These are phyloP conservation scores for Hanseniaspora valbyensis DNA, from an alignment of 805 yeast species.

Conservation along the genomic window DNA sequence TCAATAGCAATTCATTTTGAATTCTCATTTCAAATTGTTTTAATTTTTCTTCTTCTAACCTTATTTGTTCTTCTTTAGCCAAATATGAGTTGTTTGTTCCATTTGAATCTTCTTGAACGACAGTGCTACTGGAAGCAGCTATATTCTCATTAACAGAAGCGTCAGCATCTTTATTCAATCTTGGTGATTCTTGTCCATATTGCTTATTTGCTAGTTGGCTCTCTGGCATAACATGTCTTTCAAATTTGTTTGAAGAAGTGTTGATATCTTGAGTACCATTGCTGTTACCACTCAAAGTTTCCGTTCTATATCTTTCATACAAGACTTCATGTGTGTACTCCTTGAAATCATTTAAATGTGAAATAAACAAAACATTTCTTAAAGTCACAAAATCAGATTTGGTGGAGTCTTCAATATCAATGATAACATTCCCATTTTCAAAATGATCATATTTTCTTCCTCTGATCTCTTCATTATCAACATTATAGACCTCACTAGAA, in stretches of 20 bases:
- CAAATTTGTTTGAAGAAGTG: constrained; percentile 14
- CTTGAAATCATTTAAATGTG: constrained; percentile 79
- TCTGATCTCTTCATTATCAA: constrained; percentile 32
- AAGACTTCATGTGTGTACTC: constrained; percentile 78
- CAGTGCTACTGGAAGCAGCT: not conserved
- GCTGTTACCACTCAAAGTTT: constrained; percentile 55
- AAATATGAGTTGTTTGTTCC: constrained; percentile 35
- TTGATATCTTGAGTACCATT: not conserved
- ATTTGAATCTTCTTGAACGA: constrained; percentile 15
- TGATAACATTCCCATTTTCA: constrained; percentile 21
- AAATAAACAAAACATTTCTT: constrained; percentile 66
- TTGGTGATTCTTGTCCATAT: constrained; percentile 12
- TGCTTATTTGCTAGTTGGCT: too few relatives aligned
- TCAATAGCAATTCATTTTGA: constrained; percentile 70
- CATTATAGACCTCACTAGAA: constrained; percentile 49
- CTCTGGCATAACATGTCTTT: not conserved
- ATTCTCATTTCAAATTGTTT: constrained; percentile 79
- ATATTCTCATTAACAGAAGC: not conserved
- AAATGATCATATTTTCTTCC: constrained; percentile 53
- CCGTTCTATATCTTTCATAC: constrained; percentile 84
- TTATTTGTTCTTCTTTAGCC: constrained; percentile 79
- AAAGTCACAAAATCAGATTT: constrained; percentile 70
- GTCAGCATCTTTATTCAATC: constrained; percentile 9
- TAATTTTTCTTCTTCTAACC: constrained; percentile 78
- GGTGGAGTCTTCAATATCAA: constrained; percentile 60